Conservation (phyloP, 177 flowering plant genomes). For the Vitis hybrid region DNA sequence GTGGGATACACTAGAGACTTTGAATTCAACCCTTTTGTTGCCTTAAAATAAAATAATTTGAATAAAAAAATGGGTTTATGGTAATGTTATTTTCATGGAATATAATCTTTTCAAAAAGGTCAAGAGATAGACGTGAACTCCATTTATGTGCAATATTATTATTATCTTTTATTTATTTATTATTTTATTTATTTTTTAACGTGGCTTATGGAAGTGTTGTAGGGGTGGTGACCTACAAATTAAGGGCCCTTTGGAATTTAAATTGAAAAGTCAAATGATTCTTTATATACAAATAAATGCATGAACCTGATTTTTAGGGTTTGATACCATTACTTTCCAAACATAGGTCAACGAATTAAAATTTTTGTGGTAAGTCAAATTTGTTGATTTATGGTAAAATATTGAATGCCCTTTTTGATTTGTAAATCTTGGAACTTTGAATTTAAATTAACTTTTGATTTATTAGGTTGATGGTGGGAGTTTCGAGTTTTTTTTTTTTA, state of each 20-base stretch:
- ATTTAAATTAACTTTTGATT: too few species aligned
- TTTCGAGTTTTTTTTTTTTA: too few species aligned
- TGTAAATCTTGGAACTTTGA: too few species aligned
- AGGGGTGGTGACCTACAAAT: background rate
- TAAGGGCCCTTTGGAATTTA: background rate
- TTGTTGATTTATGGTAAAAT: too few species aligned
- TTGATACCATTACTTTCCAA: background rate
- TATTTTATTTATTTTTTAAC: too few species aligned
- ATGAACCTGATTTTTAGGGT: constrained; percentile 1
- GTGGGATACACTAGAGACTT: too few species aligned
- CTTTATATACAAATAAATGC: background rate
- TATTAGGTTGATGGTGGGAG: too few species aligned
- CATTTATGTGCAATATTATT: background rate
- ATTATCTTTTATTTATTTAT: background rate
- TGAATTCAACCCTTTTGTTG: too few species aligned
- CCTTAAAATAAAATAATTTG: too few species aligned
- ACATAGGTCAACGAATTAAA: background rate
- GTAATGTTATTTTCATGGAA: too few species aligned
- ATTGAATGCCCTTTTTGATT: too few species aligned
- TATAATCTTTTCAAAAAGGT: background rate
- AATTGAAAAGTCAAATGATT: background rate
- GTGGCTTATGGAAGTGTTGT: background rate
- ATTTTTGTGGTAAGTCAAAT: background rate
- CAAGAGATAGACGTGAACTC: constrained; percentile 3
- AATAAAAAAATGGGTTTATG: too few species aligned